Evolutionary conservation across 352 stramenopile genomes (phyloP).

Genomic region (Pythium scleroteichum): DNA sequence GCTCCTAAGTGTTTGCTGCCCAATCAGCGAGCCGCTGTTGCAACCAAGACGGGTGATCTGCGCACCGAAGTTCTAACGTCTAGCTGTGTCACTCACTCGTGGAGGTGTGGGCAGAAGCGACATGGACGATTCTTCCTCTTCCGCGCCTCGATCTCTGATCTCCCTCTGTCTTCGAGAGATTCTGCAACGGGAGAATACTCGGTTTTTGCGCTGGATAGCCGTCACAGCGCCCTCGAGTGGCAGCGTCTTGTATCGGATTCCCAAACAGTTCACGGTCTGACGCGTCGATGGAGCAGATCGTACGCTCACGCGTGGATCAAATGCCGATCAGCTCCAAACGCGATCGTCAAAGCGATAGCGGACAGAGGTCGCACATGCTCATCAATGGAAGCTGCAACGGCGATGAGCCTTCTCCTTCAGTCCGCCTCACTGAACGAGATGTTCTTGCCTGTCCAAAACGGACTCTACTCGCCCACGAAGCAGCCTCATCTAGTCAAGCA

Average conservation of each 20-base stretch:
- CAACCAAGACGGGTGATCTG: too few species aligned
- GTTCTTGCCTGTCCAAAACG: not conserved
- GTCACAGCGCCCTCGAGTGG: conserved; percentile 7
- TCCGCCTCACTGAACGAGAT: not conserved
- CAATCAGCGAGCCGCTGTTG: not conserved
- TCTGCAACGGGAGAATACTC: not conserved
- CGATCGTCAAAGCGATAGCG: not conserved
- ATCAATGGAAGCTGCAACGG: not conserved
- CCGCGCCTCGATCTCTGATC: not conserved
- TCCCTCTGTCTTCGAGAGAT: not conserved
- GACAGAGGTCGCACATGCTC: not conserved
- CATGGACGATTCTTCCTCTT: conserved; percentile 25
- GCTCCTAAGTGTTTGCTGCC: too few species aligned
- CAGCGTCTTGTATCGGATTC: not conserved
- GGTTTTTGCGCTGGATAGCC: conserved; percentile 3
- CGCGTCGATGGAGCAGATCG: not conserved
- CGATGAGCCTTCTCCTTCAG: not conserved
- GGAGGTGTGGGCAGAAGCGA: conserved; percentile 22
- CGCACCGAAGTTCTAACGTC: too few species aligned
- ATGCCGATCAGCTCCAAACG: not conserved
- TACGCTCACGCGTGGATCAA: conserved; percentile 16
- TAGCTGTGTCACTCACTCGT: too few species aligned
- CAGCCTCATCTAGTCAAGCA: not conserved
- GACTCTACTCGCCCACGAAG: not conserved
- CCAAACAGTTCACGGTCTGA: not conserved